Conservation (phyloP, 2,329 filamentous ascomycete species). For the Fonsecaea erecta region DNA sequence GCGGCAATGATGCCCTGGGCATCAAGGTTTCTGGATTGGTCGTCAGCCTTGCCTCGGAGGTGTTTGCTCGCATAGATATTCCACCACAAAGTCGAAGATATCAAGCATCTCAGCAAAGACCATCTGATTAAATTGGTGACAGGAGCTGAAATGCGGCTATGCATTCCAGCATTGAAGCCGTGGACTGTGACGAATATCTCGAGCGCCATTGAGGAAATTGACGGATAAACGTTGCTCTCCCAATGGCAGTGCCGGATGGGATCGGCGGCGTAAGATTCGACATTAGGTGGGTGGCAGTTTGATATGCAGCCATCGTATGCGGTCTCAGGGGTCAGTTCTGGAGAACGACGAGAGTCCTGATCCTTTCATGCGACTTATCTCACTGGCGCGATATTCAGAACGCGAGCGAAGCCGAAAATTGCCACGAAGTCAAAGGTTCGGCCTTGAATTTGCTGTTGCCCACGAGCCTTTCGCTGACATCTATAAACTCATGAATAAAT, state of each 20-base stretch:
- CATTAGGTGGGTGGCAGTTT: not conserved
- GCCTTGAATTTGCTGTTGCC: not conserved
- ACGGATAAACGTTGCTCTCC: too few relatives aligned
- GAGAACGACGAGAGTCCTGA: not conserved
- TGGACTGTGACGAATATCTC: not conserved
- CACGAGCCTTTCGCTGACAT: not conserved
- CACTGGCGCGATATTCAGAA: not conserved
- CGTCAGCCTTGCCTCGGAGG: slow-evolving; percentile 6
- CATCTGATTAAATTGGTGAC: not conserved
- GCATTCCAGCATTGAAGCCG: not conserved
- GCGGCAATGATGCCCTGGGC: not conserved
- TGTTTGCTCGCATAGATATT: slow-evolving; percentile 7
- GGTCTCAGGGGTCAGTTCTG: not conserved
- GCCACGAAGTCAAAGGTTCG: not conserved
- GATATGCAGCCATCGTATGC: not conserved
- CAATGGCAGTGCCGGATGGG: too few relatives aligned
- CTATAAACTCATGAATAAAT: not conserved
- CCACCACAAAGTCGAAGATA: slow-evolving; percentile 3
- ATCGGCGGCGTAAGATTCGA: not conserved
- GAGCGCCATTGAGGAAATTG: not conserved
- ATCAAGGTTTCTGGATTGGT: slow-evolving; percentile 10
- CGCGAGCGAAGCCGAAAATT: not conserved
- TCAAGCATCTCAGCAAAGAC: not conserved
- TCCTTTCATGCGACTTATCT: not conserved
- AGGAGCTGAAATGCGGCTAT: not conserved